These are phyloP conservation scores for Gastrodia elata DNA, from an alignment of 106 monocot genomes.

Conservation along the genomic window DNA sequence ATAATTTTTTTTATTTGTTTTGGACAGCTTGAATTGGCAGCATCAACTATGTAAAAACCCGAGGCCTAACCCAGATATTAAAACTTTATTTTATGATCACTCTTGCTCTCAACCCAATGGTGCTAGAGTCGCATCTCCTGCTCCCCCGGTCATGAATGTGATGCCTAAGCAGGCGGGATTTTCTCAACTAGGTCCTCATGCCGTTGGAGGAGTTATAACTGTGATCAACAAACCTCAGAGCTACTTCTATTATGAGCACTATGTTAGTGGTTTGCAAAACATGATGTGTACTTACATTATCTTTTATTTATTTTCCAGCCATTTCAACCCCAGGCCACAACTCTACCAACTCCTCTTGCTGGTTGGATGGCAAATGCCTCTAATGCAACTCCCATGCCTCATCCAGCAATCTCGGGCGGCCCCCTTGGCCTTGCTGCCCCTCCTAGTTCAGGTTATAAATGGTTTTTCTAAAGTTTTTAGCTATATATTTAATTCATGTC, in stretches of 20 bases:
- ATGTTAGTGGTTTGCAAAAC: not conserved
- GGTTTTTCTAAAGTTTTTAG: not conserved
- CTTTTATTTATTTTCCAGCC: conserved; percentile 23
- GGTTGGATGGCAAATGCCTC: conserved; percentile 47
- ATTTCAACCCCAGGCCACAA: conserved; percentile 39
- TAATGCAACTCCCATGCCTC: conserved; percentile 34
- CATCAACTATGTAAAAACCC: conserved; percentile 60
- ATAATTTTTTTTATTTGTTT: not conserved
- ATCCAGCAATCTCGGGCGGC: conserved; percentile 40
- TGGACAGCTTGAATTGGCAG: conserved; percentile 59
- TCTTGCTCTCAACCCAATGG: conserved; percentile 55
- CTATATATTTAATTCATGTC: not conserved
- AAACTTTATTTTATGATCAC: conserved; percentile 58
- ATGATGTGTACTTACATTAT: not conserved
- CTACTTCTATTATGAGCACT: not conserved
- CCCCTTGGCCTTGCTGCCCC: conserved; percentile 36
- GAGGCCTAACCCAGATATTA: conserved; percentile 47
- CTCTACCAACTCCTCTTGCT: conserved; percentile 29
- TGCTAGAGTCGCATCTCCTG: conserved; percentile 35
- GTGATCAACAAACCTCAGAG: not conserved
- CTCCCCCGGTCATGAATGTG: conserved; percentile 21
- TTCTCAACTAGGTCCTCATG: conserved; percentile 39
- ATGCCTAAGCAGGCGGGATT: conserved; percentile 38
- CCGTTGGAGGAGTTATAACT: conserved; percentile 8
- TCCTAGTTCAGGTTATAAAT: conserved; percentile 21